Percentiles rank a stretch among this genome's conserved stretches.
Evolutionary conservation across 2,329 filamentous ascomycete species (phyloP).

Genomic region (Lachnum nothofagi): DNA sequence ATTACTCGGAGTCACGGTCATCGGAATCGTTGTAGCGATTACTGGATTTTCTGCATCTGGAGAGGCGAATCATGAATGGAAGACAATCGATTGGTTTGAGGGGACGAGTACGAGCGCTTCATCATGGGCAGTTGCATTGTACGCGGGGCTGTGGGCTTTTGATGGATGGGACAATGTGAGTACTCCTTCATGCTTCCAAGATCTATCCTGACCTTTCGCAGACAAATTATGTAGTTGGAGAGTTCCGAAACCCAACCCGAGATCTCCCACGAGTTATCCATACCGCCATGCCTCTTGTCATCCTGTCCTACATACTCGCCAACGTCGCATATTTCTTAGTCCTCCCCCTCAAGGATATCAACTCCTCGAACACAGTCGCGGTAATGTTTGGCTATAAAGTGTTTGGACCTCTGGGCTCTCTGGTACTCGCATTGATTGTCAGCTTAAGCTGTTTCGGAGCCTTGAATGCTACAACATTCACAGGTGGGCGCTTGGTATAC

Average conservation of each 20-base stretch:
- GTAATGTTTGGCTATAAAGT: slow-evolving; percentile 89
- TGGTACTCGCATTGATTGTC: slow-evolving; percentile 83
- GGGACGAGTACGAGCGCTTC: slow-evolving; percentile 74
- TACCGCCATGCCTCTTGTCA: slow-evolving; percentile 91
- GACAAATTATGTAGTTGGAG: slow-evolving; percentile 97
- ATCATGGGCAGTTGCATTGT: slow-evolving; percentile 88
- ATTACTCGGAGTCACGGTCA: slow-evolving; percentile 77
- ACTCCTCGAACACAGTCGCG: slow-evolving; percentile 88
- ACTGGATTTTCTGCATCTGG: slow-evolving; percentile 79
- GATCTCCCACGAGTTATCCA: slow-evolving; percentile 94
- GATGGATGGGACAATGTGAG: slow-evolving; percentile 97
- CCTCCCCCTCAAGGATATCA: slow-evolving; percentile 72
- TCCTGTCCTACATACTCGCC: slow-evolving; percentile 81
- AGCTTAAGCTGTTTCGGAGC: slow-evolving; percentile 90
- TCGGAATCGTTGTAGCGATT: slow-evolving; percentile 80
- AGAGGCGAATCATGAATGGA: slow-evolving; percentile 77
- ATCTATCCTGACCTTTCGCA: slow-evolving; percentile 36
- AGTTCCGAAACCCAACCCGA: slow-evolving; percentile 85
- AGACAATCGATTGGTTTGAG: slow-evolving; percentile 80
- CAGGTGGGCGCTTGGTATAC: slow-evolving; percentile 85
- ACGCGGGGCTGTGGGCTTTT: slow-evolving; percentile 95
- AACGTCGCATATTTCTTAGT: slow-evolving; percentile 95
- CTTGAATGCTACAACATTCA: slow-evolving; percentile 91
- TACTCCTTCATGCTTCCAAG: slow-evolving; percentile 18
- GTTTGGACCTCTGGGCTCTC: slow-evolving; percentile 75